phyloP scores from a whole-genome alignment of 768 basidiomycete genomes.

The Hericium alpestre region DNA sequence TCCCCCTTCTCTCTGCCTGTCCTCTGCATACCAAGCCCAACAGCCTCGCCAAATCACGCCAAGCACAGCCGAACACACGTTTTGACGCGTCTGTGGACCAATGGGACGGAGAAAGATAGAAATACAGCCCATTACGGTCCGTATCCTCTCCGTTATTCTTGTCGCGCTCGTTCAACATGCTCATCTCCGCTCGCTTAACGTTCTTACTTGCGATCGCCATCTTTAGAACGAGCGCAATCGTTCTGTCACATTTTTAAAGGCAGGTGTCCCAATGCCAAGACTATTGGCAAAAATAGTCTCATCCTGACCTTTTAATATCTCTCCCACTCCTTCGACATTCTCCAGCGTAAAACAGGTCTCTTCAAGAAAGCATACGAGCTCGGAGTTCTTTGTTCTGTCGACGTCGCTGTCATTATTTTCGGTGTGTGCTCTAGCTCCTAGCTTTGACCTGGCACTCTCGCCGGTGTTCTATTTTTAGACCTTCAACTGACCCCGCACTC shows the following conservation, averaged over 20 bases:
- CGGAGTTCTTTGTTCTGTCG: constrained; percentile 82
- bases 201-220: constrained; percentile 20
- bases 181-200: constrained; percentile 18
- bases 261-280: constrained; percentile 23
- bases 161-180: constrained; percentile 10
- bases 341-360: constrained; percentile 76
- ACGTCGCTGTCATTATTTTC: constrained; percentile 82
- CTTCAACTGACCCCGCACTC: not conserved
- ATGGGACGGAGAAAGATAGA: constrained; percentile 78
- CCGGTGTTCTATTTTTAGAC: constrained; percentile 30
- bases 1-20: constrained; percentile 4
- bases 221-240: constrained; percentile 85
- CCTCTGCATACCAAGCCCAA: not conserved
- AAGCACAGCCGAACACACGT: not conserved
- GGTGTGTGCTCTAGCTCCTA: constrained; percentile 30
- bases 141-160: constrained; percentile 22
- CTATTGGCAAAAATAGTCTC: constrained; percentile 31
- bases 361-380: constrained; percentile 90
- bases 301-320: constrained; percentile 9
- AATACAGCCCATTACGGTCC: constrained; percentile 69
- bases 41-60: not conserved
- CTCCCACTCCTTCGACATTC: constrained; percentile 1
- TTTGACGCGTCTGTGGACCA: not conserved
- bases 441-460: not conserved
- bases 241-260: constrained; percentile 87